Evolutionary conservation across 352 stramenopile genomes (phyloP), one percentile per base, ranked within the genome.

Genomic region (Pythium vanterpoolii): DNA sequence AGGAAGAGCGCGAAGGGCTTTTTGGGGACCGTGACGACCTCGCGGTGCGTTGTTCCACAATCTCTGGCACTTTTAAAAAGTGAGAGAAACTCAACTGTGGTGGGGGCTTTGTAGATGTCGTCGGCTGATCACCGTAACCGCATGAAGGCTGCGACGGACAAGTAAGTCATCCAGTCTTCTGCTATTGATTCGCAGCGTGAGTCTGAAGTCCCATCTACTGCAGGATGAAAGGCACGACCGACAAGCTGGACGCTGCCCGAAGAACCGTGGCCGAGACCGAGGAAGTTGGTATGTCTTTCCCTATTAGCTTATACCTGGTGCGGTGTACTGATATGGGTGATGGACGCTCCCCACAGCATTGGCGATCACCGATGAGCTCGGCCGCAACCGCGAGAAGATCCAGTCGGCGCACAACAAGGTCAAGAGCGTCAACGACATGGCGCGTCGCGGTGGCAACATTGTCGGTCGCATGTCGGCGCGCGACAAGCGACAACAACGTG

Each of bases 381-480:
- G 77, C 1, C 76, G 86, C 59, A 95, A 95, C 59, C 83, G 86
- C 23, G 86, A 95, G 44, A 95, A 95, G 64, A 92, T 95, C 53
- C 59, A 93, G 58, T 72, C 86, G 33, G 87, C 86, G 40, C 82
- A 93, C 54, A 61, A 74, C 44, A 95, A 95, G 62, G 82, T 95
- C 56, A 93, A 93, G 52, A 74, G 65, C 27, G 83, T 95, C 19
- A 93, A 93, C 51, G 83, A 95, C 48, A 91, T 95, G 79, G 83
- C 86, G 54, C 76, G 79, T 34, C 80, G 79, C 9, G 86, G 86
- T 38, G 86, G 78, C 33, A 91, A 85, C 62, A 95, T 95, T 31
- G 82, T 95, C 14, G 73, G 81, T 23, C 86, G 86, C 56, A 95
- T 95, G 86, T 89, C 81, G 28, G 81, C 86, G 43, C 79, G 86